Base-by-base conservation (phyloP, 495 filamentous ascomycete species). In the Copromyces sp. region DNA sequence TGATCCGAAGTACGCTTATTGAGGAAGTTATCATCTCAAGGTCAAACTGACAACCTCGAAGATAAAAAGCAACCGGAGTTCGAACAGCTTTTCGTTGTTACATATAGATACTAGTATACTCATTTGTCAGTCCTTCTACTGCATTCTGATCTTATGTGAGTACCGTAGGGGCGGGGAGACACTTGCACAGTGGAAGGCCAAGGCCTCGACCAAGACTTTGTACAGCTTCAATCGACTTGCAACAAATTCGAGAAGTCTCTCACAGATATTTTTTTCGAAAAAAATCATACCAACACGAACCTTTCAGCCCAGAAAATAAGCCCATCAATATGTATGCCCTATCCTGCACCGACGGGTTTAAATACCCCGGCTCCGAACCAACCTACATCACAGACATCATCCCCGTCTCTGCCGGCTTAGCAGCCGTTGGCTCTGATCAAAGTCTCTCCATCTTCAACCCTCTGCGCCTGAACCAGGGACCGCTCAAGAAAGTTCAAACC, bases 371-470 rank as follows among this genome's bases (percentile, higher is more conserved):
- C 2, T 77, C 80, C 3, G 76, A 82, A 32, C 78, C 80, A 4
- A 81, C 84, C 24, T 90, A 88, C 73, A 83, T 89, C 17, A 82
- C 86, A 47, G 82, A 86, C 59, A 82, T 89, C 68, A 74, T 87
- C 7, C 83, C 85, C 6, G 73, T 85, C 6, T 74, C 79, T 5
- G 71, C 76, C 2, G 86, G 85, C 3, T 78, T 87, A 20, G 86
- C 82, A 32, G 80, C 82, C 38, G 87, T 86, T 14, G 81, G 84
- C 2, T 87, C 86, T 9, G 85, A 86, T 77, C 86, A 91, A 76
- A 84, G 84, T 42, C 80, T 91, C 11, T 86, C 86, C 53, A 76
- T 89, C 20, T 83, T 90, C 74, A 82, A 90, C 74, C 84, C 86
- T 2, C 71, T 81, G 4, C 78, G 77, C 59, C 79, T 89, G 42